Conservation (phyloP, 352 stramenopile species). For the Pythium monospermum region DNA sequence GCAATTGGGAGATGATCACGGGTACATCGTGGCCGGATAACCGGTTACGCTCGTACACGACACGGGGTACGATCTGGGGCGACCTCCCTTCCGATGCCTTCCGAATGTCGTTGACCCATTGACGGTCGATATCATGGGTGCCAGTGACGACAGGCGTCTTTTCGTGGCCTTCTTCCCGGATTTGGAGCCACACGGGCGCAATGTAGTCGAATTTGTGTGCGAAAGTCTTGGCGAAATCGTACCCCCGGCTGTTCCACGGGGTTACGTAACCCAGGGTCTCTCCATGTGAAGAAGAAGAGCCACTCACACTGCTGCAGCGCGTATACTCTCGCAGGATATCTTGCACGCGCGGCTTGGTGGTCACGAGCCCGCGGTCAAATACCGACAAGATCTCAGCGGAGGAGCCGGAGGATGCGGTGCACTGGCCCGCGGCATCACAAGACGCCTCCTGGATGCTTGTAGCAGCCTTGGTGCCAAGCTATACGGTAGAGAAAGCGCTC, state of each 20-base stretch:
- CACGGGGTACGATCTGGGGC: slow-evolving; percentile 63
- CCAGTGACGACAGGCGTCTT: slow-evolving; percentile 58
- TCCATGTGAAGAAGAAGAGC: slow-evolving; percentile 35
- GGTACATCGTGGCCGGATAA: slow-evolving; percentile 44
- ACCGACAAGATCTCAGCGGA: slow-evolving; percentile 29
- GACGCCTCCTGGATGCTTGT: no score
- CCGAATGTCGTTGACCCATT: slow-evolving; percentile 49
- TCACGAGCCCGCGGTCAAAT: slow-evolving; percentile 44
- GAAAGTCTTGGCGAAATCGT: slow-evolving; percentile 64
- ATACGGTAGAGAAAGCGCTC: neutral
- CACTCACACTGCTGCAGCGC: slow-evolving; percentile 22
- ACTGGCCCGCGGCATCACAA: neutral
- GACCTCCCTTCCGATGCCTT: slow-evolving; percentile 3
- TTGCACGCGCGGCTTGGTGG: slow-evolving; percentile 34
- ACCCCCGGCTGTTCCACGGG: slow-evolving; percentile 76
- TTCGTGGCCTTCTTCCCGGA: slow-evolving; percentile 41
- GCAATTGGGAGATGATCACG: slow-evolving; percentile 47
- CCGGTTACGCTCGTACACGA: slow-evolving; percentile 75
- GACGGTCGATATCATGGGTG: slow-evolving; percentile 57
- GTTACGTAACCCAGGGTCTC: slow-evolving; percentile 77
- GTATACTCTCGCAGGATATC: slow-evolving; percentile 39
- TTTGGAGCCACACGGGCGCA: slow-evolving; percentile 77
- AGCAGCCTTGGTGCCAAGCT: no score
- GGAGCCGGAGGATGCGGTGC: no score
- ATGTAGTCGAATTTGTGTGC: slow-evolving; percentile 77